Evolutionary conservation across 805 yeast genomes (phyloP).

Genomic region (Ogataea sp.): DNA sequence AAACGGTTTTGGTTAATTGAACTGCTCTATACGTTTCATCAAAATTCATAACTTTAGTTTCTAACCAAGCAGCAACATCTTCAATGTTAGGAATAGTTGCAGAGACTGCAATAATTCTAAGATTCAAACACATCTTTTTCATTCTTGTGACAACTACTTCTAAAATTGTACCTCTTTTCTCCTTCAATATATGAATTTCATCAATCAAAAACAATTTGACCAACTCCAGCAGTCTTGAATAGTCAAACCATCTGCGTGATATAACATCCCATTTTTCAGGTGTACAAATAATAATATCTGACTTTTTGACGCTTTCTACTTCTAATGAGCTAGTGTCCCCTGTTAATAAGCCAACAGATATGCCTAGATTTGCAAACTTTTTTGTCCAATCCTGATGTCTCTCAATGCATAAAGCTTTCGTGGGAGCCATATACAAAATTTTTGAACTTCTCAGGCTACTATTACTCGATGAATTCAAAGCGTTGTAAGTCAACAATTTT

Average conservation of each 20-base stretch:
- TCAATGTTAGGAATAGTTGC: slow-evolving; percentile 47
- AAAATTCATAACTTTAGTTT: slow-evolving; percentile 32
- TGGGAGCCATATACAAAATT: slow-evolving; percentile 49
- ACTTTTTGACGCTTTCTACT: slow-evolving; percentile 35
- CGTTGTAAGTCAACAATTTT: slow-evolving; percentile 21
- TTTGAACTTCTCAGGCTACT: slow-evolving; percentile 18
- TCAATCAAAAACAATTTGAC: slow-evolving; percentile 38
- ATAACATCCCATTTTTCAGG: slow-evolving; percentile 59
- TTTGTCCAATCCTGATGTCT: slow-evolving; percentile 37
- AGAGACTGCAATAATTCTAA: slow-evolving; percentile 40
- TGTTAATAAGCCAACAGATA: slow-evolving; percentile 43
- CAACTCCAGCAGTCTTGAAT: slow-evolving; percentile 28
- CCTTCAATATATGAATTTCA: slow-evolving; percentile 39
- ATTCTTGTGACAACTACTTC: slow-evolving; percentile 42
- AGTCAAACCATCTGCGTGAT: slow-evolving; percentile 44
- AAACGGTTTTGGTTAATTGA: slow-evolving; percentile 30
- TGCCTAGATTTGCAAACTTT: slow-evolving; percentile 27
- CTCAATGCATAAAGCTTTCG: slow-evolving; percentile 49
- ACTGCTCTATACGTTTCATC: slow-evolving; percentile 44
- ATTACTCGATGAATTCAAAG: slow-evolving; percentile 10
- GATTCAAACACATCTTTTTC: slow-evolving; percentile 27
- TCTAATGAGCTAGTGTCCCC: slow-evolving; percentile 43
- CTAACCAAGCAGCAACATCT: slow-evolving; percentile 39
- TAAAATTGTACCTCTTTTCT: slow-evolving; percentile 38
- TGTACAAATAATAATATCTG: slow-evolving; percentile 47